Evolutionary conservation across 352 stramenopile genomes (phyloP), one percentile per base, ranked within the genome.

Genomic region (Phytopythium ostracodes): DNA sequence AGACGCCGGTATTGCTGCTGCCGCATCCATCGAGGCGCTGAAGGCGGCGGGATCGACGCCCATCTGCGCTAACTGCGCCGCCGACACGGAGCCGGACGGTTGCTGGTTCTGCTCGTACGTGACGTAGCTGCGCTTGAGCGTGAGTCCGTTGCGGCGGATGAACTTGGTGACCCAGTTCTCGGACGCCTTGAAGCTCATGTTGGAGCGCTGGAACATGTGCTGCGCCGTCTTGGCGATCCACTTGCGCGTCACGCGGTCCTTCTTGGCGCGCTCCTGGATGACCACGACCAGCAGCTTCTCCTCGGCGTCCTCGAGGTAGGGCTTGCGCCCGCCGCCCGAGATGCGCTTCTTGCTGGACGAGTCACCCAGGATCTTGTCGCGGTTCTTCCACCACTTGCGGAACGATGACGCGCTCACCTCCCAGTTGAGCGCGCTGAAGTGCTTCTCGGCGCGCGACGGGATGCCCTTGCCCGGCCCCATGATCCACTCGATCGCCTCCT

Each of bases 161-260:
- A 92, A 92, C 76, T 91, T 91, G 58, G 81, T 88, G 38, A 92
- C 79, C 83, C 83, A 92, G 65, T 92, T 92, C 65, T 91, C 81
- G 0, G 81, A 91, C 6, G 83, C 81, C 62, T 91, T 91, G 56
- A 92, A 92, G 24, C 64, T 81, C 60, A 72, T 65, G 58, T 87
- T 77, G 14, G 81, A 84, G 64, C 80, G 79, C 66, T 90, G 81
- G 64, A 92, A 92, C 81, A 92, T 91, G 67, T 91, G 83, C 72
- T 91, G 81, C 62, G 83, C 83, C 29, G 83, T 91, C 69, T 86
- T 88, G 68, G 84, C 81, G 65, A 92, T 92, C 84, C 84, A 92
- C 65, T 92, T 89, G 56, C 81, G 75, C 22, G 84, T 91, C 57
- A 92, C 84, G 33, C 76, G 75, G 62, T 91, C 84, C 58, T 91